Conservation (phyloP, 2,329 filamentous ascomycete genomes). For the Escovopsis sp. region DNA sequence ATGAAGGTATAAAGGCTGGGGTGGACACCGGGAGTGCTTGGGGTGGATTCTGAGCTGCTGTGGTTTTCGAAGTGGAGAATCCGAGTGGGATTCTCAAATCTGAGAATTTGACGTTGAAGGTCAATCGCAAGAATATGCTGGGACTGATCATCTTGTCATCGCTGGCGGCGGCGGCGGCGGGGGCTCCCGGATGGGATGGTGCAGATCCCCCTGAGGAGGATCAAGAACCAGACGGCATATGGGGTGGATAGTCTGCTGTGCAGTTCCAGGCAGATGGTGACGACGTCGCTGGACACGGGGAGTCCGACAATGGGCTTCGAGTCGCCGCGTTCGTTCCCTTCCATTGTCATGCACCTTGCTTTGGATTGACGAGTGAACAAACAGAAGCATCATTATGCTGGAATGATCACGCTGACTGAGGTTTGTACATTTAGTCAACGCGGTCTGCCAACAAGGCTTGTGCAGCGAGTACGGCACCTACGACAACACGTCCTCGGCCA, state of each 20-base stretch:
- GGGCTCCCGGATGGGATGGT: constrained; percentile 3
- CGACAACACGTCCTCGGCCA: constrained; percentile 6
- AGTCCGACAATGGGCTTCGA: constrained; percentile 7
- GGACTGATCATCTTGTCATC: constrained; percentile 1
- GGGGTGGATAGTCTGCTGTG: constrained; percentile 6
- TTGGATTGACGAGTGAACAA: no score
- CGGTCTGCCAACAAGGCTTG: constrained; percentile 4
- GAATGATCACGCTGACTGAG: neutral
- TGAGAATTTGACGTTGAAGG: no score
- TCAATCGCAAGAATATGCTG: neutral
- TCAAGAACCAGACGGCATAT: constrained; percentile 7
- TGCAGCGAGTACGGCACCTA: constrained; percentile 5
- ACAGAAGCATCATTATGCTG: no score
- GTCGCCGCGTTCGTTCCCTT: constrained; percentile 2
- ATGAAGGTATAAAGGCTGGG: no score
- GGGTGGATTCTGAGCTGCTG: no score
- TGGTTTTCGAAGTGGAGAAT: no score
- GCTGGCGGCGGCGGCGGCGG: neutral
- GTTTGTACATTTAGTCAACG: neutral
- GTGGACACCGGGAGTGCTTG: no score
- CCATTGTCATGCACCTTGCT: no score
- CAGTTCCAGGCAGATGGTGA: constrained; percentile 5
- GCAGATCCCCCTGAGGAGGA: constrained; percentile 4
- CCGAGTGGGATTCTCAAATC: no score
- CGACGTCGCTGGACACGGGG: constrained; percentile 5